Evolutionary conservation across 225 moss, liverwort and hornwort genomes (phyloP).

Genomic region (Marchantia paleacea): DNA sequence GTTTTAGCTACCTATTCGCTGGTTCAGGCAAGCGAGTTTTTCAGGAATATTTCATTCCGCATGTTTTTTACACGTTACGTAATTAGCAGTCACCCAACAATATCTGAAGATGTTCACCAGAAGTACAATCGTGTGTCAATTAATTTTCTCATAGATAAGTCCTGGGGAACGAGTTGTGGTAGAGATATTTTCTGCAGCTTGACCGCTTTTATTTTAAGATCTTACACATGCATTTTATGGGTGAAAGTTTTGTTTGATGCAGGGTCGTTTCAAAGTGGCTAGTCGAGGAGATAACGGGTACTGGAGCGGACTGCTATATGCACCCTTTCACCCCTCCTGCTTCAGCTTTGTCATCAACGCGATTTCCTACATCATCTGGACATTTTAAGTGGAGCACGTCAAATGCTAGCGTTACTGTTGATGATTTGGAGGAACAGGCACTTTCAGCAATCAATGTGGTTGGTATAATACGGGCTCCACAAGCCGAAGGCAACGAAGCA

Average conservation of each 20-base stretch:
- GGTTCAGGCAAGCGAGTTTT: neutral
- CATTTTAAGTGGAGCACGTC: conserved; percentile 33
- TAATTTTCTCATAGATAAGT: too few relatives aligned
- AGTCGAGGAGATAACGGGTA: conserved; percentile 61
- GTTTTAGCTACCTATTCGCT: neutral
- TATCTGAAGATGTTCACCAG: neutral
- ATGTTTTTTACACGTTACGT: neutral
- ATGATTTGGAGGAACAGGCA: conserved; percentile 1
- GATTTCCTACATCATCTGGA: conserved; percentile 39
- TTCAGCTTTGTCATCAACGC: conserved; percentile 49
- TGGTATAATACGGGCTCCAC: conserved; percentile 90
- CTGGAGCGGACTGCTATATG: conserved; percentile 80
- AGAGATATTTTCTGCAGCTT: too few relatives aligned
- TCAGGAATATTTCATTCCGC: too few relatives aligned
- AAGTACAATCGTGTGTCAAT: too few relatives aligned
- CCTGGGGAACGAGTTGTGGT: too few relatives aligned
- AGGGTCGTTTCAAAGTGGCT: conserved; percentile 94
- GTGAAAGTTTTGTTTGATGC: conserved; percentile 42
- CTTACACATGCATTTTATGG: conserved; percentile 10
- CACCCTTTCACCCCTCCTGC: conserved; percentile 65
- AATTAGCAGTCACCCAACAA: neutral
- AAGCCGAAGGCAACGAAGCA: conserved; percentile 96
- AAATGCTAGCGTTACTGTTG: conserved; percentile 7
- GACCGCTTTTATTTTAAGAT: neutral
- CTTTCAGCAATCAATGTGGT: conserved; percentile 70